A percentile compares a stretch with the other conserved stretches of the same genome.
Conservation (phyloP, 2,329 filamentous ascomycete genomes). For the Raffaelea albimanens region DNA sequence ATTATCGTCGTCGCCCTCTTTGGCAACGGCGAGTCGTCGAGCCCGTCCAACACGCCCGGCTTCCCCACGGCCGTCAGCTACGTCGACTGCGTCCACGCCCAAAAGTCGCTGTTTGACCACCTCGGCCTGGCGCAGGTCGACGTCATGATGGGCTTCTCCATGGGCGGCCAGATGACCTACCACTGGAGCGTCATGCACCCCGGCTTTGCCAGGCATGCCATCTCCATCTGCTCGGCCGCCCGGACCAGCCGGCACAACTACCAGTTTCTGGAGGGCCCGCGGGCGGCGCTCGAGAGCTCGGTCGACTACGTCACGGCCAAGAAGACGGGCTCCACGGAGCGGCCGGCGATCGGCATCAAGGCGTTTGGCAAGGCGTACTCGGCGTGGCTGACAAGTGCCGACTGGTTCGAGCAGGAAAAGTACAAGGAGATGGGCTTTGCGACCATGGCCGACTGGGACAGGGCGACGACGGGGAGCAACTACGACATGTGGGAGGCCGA, state of each 20-base stretch:
- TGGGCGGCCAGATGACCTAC: constrained; percentile 46
- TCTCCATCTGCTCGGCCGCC: constrained; percentile 41
- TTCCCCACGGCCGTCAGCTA: constrained; percentile 35
- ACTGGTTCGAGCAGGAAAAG: constrained; percentile 66
- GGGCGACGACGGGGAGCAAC: constrained; percentile 69
- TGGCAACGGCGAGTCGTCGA: constrained; percentile 43
- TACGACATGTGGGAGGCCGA: constrained; percentile 27
- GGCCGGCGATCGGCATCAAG: constrained; percentile 40
- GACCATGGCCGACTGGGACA: constrained; percentile 63
- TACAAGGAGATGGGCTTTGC: constrained; percentile 58
- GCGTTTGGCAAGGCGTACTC: constrained; percentile 69
- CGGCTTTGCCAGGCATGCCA: constrained; percentile 32
- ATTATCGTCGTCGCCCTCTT: constrained; percentile 42
- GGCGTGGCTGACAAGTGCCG: constrained; percentile 72
- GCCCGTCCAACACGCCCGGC: constrained; percentile 35
- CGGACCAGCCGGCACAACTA: constrained; percentile 41
- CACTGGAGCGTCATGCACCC: constrained; percentile 41
- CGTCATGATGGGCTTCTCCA: constrained; percentile 44
- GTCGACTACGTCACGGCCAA: constrained; percentile 22
- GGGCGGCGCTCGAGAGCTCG: constrained; percentile 33
- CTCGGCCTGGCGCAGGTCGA: constrained; percentile 33
- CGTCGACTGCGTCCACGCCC: constrained; percentile 41
- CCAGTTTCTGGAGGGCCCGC: constrained; percentile 45
- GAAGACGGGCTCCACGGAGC: constrained; percentile 35
- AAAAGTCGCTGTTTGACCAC: constrained; percentile 30